These are phyloP conservation scores for rapeseed (Brassica napus) DNA, from an alignment of 345 rosid genomes.

Conservation along the genomic window DNA sequence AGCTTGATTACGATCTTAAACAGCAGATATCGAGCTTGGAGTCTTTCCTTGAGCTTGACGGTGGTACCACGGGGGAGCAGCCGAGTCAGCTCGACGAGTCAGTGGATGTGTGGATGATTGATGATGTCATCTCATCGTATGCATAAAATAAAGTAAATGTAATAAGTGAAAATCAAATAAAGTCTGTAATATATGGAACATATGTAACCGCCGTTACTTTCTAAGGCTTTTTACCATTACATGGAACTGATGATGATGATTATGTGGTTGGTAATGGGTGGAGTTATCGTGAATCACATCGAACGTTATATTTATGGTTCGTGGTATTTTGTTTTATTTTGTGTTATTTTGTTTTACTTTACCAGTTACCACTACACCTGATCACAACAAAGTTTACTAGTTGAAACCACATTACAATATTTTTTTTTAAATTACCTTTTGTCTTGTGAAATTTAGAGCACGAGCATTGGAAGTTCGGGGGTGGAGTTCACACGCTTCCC, in stretches of 20 bases:
- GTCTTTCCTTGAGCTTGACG: constrained; percentile 61
- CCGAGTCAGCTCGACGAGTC: constrained; percentile 31
- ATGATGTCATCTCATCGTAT: constrained; percentile 48
- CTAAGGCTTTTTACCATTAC: background rate
- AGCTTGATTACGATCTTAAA: constrained; percentile 45
- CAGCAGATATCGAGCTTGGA: constrained; percentile 62
- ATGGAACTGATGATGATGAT: background rate
- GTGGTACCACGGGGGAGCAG: constrained; percentile 33
- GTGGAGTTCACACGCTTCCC: too few species aligned
- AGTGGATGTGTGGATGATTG: constrained; percentile 70
- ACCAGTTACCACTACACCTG: background rate
- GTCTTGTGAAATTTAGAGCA: background rate
- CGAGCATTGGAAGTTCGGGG: too few species aligned
- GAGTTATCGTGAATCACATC: background rate
- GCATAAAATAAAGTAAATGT: background rate
- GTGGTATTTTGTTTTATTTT: too few species aligned
- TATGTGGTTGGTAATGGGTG: background rate
- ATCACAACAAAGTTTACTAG: background rate
- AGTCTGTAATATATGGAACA: background rate
- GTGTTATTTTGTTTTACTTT: background rate
- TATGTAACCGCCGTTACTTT: background rate
- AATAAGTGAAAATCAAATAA: constrained; percentile 2
- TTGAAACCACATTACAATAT: background rate
- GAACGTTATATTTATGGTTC: constrained; percentile 2
- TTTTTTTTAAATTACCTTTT: too few species aligned